Base-by-base conservation (phyloP, 139 green algal genomes). In the Coelastrella sp. region DNA sequence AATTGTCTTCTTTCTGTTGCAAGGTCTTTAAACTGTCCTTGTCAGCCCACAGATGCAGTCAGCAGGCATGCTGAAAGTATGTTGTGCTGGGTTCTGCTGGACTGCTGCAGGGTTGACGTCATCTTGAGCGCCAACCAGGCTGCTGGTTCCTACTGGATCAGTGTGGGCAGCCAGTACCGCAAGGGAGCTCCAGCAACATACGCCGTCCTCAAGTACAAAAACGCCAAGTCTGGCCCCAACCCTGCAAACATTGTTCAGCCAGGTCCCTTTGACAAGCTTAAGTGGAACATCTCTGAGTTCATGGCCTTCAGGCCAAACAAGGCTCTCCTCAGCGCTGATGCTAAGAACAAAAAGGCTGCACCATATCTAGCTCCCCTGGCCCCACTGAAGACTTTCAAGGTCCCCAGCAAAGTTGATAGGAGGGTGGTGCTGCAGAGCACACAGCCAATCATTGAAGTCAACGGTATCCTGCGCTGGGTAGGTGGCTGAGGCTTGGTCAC, bases 71-170 rank as follows among this genome's bases (percentile, higher is more conserved):
- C 61, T 15, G 61, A 20, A 70, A 12, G 5, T 70, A 24, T 57
- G 74, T 25, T 81, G 22, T 57, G 74, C 74, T 58, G 74, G 24
- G 7, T 61, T 24, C 4, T 61, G 70, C 25, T 57, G 12, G 19
- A 81, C 35, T 17, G 78, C 61, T 58, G n/a, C 91, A 96, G 94
- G 84, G 82, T 92, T 60, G 93, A 95, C 73, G 90, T 96, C 63
- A 76, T 94, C 7, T 60, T 96, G 22, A 93, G 60, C 20, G 89
- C 94, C 63, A 85, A 95, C 81, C 9, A 90, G n/a, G 4, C 72
- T 9, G 7, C 11, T 66, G 76, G 49, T n/a, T 90, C 74, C 60
- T 96, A 95, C 91, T 96, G 94, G 93, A 92, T 96, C 66, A 89
- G 73, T 5, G 92, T 93, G 6, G 78, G 83, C 7, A 25, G 81